These are phyloP conservation scores for Monilinia laxa DNA, from an alignment of 2,329 filamentous ascomycete species.

Conservation along the genomic window DNA sequence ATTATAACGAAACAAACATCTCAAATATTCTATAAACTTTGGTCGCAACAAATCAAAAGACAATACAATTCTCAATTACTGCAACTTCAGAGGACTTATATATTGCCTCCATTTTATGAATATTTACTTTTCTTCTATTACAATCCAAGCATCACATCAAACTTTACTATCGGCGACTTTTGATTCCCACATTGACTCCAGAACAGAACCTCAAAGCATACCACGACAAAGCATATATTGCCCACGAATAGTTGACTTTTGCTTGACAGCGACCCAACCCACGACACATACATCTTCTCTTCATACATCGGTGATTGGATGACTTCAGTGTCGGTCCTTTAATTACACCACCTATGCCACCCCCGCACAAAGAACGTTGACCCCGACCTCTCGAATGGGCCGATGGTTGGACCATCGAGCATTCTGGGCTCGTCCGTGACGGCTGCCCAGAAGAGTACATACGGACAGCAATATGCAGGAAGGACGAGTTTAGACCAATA, in stretches of 20 bases:
- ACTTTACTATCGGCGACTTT: not conserved
- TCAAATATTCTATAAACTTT: not conserved
- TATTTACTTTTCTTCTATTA: not conserved
- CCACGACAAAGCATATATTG: conserved; percentile 6
- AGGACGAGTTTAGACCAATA: conserved; percentile 55
- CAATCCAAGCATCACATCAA: not conserved
- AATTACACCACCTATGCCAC: conserved; percentile 37
- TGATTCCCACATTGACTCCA: conserved; percentile 9
- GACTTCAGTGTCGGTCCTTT: conserved; percentile 30
- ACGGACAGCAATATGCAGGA: conserved; percentile 46
- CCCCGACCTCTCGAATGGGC: conserved; percentile 36
- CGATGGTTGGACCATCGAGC: conserved; percentile 43
- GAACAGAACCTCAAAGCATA: conserved; percentile 9
- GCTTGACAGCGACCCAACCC: not conserved
- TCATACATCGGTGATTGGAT: conserved; percentile 22
- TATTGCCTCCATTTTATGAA: not conserved
- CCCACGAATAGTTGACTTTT: not conserved
- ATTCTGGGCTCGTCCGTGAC: conserved; percentile 56
- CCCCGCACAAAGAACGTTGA: conserved; percentile 34
- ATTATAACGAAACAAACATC: conserved; percentile 10
- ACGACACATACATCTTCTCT: not conserved
- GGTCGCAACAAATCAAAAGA: conserved; percentile 7
- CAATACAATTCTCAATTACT: not conserved
- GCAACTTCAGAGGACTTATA: not conserved
- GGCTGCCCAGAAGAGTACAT: conserved; percentile 54